Conservation (phyloP, 2,329 filamentous ascomycete species). For the Paradendryphiella salina region DNA sequence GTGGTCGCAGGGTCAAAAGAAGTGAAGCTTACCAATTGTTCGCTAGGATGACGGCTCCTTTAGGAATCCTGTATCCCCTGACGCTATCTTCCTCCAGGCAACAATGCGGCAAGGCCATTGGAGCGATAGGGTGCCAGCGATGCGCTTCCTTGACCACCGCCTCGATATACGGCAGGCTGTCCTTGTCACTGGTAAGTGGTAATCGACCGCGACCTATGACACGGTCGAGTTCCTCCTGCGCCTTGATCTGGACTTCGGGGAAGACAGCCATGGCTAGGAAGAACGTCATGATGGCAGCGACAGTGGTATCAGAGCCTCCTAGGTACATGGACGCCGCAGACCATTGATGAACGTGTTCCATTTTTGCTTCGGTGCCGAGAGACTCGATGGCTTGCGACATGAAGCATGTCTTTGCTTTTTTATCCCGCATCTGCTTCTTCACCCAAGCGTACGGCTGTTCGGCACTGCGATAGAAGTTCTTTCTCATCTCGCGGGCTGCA, state of each 20-base stretch:
- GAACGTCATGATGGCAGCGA: slow-evolving; percentile 51
- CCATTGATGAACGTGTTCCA: slow-evolving; percentile 49
- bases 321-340: slow-evolving; percentile 50
- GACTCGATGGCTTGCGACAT: slow-evolving; percentile 48
- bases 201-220: slow-evolving; percentile 54
- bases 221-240: slow-evolving; percentile 53
- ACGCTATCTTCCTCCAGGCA: slow-evolving; percentile 45
- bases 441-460: slow-evolving; percentile 52
- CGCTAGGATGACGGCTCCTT: slow-evolving; percentile 45
- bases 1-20: background rate
- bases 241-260: slow-evolving; percentile 54
- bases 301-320: slow-evolving; percentile 53
- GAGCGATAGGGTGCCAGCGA: slow-evolving; percentile 43
- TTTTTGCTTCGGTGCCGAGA: slow-evolving; percentile 33
- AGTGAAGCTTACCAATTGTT: slow-evolving; percentile 45
- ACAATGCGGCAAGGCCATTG: slow-evolving; percentile 41
- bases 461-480: slow-evolving; percentile 35
- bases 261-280: slow-evolving; percentile 58
- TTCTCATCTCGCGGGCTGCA: slow-evolving; percentile 46
- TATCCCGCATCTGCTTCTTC: slow-evolving; percentile 46
- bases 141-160: slow-evolving; percentile 52
- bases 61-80: slow-evolving; percentile 49
- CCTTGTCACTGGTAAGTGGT: slow-evolving; percentile 54
- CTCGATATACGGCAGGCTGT: slow-evolving; percentile 46
- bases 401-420: slow-evolving; percentile 45